Evolutionary conservation across 345 rosid species (phyloP).

Genomic region (Cardamine occulta): DNA sequence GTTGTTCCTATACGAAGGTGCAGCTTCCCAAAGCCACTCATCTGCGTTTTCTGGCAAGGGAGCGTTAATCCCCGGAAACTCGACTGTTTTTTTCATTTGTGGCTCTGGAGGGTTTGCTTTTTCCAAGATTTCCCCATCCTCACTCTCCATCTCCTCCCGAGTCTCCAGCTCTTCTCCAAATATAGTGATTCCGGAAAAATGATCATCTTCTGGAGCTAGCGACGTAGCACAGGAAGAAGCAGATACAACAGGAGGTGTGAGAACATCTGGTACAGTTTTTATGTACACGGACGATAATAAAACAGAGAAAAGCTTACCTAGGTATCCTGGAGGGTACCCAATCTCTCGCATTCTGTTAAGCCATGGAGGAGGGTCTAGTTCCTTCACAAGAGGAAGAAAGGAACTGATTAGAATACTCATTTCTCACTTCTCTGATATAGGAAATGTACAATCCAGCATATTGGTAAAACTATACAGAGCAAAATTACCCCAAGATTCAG

Average conservation of each 20-base stretch:
- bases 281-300: background rate
- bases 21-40: constrained; percentile 67
- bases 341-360: constrained; percentile 91
- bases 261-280: constrained; percentile 5
- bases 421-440: background rate
- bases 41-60: constrained; percentile 82
- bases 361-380: constrained; percentile 99
- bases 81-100: constrained; percentile 55
- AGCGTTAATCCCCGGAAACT: constrained; percentile 89
- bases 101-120: constrained; percentile 46
- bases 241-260: constrained; percentile 3
- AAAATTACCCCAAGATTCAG: constrained; percentile 83
- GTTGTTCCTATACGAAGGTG: constrained; percentile 48
- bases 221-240: constrained; percentile 11
- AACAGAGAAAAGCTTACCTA: constrained; percentile 56
- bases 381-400: constrained; percentile 52
- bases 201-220: constrained; percentile 68
- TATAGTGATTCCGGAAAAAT: constrained; percentile 82
- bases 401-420: background rate
- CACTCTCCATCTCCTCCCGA: constrained; percentile 46
- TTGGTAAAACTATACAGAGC: background rate
- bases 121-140: constrained; percentile 78
- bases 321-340: constrained; percentile 98
- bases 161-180: constrained; percentile 56
- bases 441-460: background rate